Percentiles rank a stretch among this genome's conserved stretches.
Evolutionary conservation across 106 monocot species (phyloP).

Genomic region (Alisma plantagoaquatica): DNA sequence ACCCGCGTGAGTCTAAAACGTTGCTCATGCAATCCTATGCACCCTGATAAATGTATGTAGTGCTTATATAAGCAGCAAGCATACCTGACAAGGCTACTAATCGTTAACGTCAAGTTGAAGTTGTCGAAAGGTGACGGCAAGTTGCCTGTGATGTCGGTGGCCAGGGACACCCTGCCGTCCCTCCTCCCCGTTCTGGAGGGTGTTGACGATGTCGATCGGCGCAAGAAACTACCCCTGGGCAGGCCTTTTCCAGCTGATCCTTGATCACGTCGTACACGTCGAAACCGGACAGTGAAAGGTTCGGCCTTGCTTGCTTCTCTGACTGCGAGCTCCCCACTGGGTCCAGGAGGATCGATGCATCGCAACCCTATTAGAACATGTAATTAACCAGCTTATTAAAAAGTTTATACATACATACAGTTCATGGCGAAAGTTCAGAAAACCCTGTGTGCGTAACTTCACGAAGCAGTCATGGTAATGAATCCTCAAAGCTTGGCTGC

Average conservation of each 20-base stretch:
- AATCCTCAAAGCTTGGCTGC: not conserved
- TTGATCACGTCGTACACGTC: slow-evolving; percentile 45
- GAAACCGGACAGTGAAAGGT: slow-evolving; percentile 27
- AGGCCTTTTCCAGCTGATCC: slow-evolving; percentile 26
- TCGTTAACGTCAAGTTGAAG: slow-evolving; percentile 39
- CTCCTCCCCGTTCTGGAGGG: slow-evolving; percentile 36
- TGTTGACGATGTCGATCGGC: slow-evolving; percentile 42
- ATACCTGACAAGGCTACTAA: slow-evolving; percentile 60
- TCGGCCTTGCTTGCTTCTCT: slow-evolving; percentile 27
- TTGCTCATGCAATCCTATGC: not conserved
- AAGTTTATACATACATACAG: not conserved
- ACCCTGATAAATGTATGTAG: not conserved
- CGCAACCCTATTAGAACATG: slow-evolving; percentile 32
- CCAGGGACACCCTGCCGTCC: slow-evolving; percentile 28
- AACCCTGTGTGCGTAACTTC: not conserved
- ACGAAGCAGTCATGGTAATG: slow-evolving; percentile 4
- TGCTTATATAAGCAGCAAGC: slow-evolving; percentile 1
- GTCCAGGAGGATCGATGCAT: slow-evolving; percentile 42
- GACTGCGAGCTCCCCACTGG: slow-evolving; percentile 9
- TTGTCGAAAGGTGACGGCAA: slow-evolving; percentile 44
- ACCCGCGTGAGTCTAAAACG: not conserved
- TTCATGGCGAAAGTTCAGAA: too few relatives aligned
- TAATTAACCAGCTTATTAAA: not conserved
- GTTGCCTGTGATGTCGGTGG: slow-evolving; percentile 35
- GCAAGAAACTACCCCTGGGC: slow-evolving; percentile 37